A percentile compares a stretch with the other conserved stretches of the same genome.
phyloP scores from a whole-genome alignment of 148 eudicot genomes.

The Chenopodium berlandieri region DNA sequence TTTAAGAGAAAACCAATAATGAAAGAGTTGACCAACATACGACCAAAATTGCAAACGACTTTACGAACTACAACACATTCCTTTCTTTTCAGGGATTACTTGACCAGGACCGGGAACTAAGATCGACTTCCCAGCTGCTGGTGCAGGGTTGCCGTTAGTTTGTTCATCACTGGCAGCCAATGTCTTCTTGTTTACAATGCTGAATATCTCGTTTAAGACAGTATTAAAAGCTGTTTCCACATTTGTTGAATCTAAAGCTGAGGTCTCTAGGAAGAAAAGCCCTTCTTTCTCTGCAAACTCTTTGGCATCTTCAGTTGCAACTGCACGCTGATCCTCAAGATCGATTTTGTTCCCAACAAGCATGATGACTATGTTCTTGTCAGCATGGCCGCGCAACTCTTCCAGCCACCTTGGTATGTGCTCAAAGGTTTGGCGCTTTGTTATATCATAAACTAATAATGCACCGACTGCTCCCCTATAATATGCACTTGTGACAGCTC shows the following conservation, averaged over 20 bases:
- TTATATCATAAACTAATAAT: conserved; percentile 72
- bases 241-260: conserved; percentile 67
- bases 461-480: conserved; percentile 88
- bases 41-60: background rate
- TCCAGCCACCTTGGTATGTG: conserved; percentile 90
- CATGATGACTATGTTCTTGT: conserved; percentile 85
- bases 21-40: background rate
- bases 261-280: conserved; percentile 75
- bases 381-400: conserved; percentile 82
- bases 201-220: conserved; percentile 70
- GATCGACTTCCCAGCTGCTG: conserved; percentile 63
- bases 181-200: conserved; percentile 66
- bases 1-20: background rate
- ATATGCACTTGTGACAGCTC: conserved; percentile 89
- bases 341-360: conserved; percentile 77
- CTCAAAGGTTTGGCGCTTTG: conserved; percentile 75
- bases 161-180: conserved; percentile 52
- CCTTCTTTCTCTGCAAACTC: conserved; percentile 84
- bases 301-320: conserved; percentile 72
- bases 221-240: conserved; percentile 68
- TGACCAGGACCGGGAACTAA: conserved; percentile 67
- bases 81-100: conserved; percentile 51
- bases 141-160: conserved; percentile 45
- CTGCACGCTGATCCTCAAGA: conserved; percentile 72
- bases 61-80: conserved; percentile 53